Percentiles rank a stretch among this genome's conserved stretches.
phyloP scores from a whole-genome alignment of 1,284 basidiomycete genomes.

The Trametes pubescens region DNA sequence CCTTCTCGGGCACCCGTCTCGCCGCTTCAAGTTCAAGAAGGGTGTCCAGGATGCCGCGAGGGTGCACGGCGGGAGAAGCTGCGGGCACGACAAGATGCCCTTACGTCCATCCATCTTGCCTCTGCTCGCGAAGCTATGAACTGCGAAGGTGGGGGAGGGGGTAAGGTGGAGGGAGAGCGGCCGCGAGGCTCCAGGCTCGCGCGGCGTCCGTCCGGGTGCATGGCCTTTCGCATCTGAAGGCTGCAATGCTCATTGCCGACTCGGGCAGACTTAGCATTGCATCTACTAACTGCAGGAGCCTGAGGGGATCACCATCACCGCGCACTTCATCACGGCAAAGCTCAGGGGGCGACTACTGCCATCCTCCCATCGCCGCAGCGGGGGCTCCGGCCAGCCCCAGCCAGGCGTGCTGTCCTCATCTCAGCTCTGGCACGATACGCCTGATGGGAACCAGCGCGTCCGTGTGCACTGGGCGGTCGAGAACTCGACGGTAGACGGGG shows the following conservation, averaged over 20 bases:
- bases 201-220: neutral
- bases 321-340: neutral
- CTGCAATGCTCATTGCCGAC: neutral
- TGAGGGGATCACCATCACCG: neutral
- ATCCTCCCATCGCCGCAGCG: neutral
- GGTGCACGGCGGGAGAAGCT: neutral
- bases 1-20: conserved; percentile 18
- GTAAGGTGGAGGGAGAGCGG: conserved; percentile 9
- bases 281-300: neutral
- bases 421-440: neutral
- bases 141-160: neutral
- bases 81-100: conserved; percentile 2
- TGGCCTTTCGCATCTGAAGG: neutral
- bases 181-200: conserved; percentile 6
- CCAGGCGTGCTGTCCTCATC: neutral
- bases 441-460: neutral
- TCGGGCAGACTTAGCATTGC: neutral
- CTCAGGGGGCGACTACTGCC: no score
- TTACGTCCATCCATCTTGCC: neutral
- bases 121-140: neutral
- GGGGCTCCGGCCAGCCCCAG: neutral
- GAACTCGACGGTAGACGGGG: conserved; percentile 8
- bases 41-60: conserved; percentile 4
- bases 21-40: neutral
- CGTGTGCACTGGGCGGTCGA: conserved; percentile 8